Percentiles rank a stretch among this genome's conserved stretches.
Conservation (phyloP, 768 basidiomycete species). For the Suillus sp. region DNA sequence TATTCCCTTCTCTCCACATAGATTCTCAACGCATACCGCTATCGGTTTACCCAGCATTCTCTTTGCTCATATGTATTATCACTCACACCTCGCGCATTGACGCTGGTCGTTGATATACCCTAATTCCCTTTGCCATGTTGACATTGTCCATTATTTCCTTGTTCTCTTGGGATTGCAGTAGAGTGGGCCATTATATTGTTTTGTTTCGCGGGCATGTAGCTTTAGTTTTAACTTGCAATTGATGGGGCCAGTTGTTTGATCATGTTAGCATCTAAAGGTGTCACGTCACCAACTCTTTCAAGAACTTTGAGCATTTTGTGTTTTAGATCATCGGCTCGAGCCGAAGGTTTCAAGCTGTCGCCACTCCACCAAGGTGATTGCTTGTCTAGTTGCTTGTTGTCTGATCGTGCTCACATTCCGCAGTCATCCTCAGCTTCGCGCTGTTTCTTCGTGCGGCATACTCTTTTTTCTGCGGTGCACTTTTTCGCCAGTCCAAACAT, state of each 20-base stretch:
- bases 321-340: conserved; percentile 10
- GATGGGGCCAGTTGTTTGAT: conserved; percentile 1
- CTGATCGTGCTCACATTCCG: conserved; percentile 10
- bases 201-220: conserved; percentile 7
- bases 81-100: conserved; percentile 1
- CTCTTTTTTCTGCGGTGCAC: conserved; percentile 22
- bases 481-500: conserved; percentile 6
- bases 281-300: background rate
- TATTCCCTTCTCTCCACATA: background rate
- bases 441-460: conserved; percentile 32
- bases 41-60: conserved; percentile 8
- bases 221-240: conserved; percentile 8
- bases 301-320: background rate
- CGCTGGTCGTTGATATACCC: conserved; percentile 9
- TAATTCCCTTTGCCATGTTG: background rate
- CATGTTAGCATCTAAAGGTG: background rate
- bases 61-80: conserved; percentile 8
- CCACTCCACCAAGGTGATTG: conserved; percentile 26
- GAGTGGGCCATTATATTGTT: conserved; percentile 7
- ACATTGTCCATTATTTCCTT: conserved; percentile 1
- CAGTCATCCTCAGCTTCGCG: conserved; percentile 37
- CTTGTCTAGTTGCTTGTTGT: background rate
- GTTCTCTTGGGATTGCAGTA: background rate
- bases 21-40: conserved; percentile 4
- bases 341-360: conserved; percentile 31